Evolutionary conservation across 1,284 basidiomycete species (phyloP).

Genomic region (Gymnopus androsaceus): DNA sequence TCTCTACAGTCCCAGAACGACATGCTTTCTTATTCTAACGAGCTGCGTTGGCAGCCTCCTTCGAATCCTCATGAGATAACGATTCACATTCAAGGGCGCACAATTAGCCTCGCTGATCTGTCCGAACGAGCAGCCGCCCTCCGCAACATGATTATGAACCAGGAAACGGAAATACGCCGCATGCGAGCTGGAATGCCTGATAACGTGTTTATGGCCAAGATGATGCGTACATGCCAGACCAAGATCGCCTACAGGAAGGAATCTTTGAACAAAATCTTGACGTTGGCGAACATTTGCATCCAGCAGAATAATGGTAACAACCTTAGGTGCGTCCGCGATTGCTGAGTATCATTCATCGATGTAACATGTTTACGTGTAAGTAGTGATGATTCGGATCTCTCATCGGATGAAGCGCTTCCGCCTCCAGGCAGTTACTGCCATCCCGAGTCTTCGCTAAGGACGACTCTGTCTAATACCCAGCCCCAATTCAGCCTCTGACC

Average conservation of each 20-base stretch:
- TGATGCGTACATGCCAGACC: conserved; percentile 28
- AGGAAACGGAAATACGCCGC: conserved; percentile 23
- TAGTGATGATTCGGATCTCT: background rate
- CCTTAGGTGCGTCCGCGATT: background rate
- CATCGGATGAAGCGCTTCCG: background rate
- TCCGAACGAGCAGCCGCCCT: conserved; percentile 21
- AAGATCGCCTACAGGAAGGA: conserved; percentile 42
- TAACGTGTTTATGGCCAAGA: conserved; percentile 29
- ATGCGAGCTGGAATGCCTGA: conserved; percentile 31
- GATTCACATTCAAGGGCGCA: conserved; percentile 14
- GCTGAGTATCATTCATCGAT: background rate
- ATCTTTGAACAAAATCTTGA: conserved; percentile 33
- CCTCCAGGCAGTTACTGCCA: background rate
- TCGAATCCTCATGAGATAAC: conserved; percentile 3
- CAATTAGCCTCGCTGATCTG: conserved; percentile 22
- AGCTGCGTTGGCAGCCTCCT: conserved; percentile 51
- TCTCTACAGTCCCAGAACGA: conserved; percentile 10
- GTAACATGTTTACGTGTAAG: no score
- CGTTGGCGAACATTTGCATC: conserved; percentile 19
- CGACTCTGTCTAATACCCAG: conserved; percentile 11
- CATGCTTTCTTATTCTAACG: conserved; percentile 25
- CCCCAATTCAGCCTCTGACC: conserved; percentile 13
- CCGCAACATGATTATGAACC: conserved; percentile 21
- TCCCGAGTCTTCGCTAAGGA: background rate
- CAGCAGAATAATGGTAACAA: background rate